Evolutionary conservation across 2,329 filamentous ascomycete genomes (phyloP).

Genomic region (Bisporella sp.): DNA sequence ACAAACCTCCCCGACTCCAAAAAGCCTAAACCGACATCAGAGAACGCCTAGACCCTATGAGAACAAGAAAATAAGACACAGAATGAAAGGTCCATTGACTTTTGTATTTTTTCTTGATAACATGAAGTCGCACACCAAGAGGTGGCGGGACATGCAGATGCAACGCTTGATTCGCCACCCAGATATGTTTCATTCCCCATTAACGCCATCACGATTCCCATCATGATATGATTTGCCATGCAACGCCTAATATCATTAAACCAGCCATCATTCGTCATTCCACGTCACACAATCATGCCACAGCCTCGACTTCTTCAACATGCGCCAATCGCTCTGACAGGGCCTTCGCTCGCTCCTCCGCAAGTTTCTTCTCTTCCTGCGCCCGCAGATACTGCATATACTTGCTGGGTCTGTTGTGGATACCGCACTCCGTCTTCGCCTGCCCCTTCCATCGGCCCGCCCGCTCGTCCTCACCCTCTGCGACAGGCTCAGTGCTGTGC

Average conservation of each 20-base stretch:
- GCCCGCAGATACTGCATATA: slow-evolving; percentile 66
- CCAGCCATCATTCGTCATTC: background rate
- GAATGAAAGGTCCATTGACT: too few relatives aligned
- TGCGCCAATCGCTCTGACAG: background rate
- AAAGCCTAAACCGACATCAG: too few relatives aligned
- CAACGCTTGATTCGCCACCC: background rate
- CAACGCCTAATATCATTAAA: background rate
- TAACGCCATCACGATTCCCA: background rate
- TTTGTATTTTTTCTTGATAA: too few relatives aligned
- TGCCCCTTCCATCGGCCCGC: slow-evolving; percentile 96
- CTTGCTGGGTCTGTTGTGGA: slow-evolving; percentile 94
- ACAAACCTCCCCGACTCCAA: too few relatives aligned
- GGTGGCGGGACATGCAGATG: too few relatives aligned
- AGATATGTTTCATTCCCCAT: background rate
- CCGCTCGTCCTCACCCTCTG: slow-evolving; percentile 88
- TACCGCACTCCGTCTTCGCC: slow-evolving; percentile 94
- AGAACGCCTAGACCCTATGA: too few relatives aligned
- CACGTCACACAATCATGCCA: background rate
- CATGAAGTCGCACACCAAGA: too few relatives aligned
- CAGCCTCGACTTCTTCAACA: background rate
- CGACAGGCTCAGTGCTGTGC: slow-evolving; percentile 91
- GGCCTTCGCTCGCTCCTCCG: slow-evolving; percentile 18
- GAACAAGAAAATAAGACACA: too few relatives aligned
- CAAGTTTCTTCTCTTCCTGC: slow-evolving; percentile 25
- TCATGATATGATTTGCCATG: background rate